Base-by-base conservation (phyloP, 2,329 filamentous ascomycete species). In the Alternaria sp. region DNA sequence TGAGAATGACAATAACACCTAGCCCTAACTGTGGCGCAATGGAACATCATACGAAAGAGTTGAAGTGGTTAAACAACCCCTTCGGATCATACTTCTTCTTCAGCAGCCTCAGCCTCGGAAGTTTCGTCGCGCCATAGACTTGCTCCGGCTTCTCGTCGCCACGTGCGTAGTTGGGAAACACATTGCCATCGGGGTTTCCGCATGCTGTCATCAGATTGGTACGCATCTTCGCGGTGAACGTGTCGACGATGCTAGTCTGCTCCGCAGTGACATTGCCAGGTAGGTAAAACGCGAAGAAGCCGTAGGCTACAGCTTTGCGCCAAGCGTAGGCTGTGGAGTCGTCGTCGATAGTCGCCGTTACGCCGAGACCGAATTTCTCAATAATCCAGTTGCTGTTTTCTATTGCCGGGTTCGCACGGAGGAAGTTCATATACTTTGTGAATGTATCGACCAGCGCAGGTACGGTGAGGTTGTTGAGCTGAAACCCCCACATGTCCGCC, bases 81-180 rank as follows among this genome's bases (percentile, higher is more conserved):
- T 58, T 28, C 2, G 78, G 78, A 65, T 80, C 79, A 53, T 73
- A 79, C 49, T 64, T 53, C 44, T 55, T 61, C 66, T 80, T 80
- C 44, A 80, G 57, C 5, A 18, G 59, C 58, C 64, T 54, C 49
- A 80, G 60, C 61, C 67, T 75, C 37, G 71, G 58, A 43, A 79
- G 9, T 23, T 75, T 62, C 26, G 78, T 70, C 53, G 71, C 71
- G 8, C 76, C 78, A 58, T 79, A 80, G 9, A 76, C 51, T 0
- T 61, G 64, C 51, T 75, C 69, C 10, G 72, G 61, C 28, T 61
- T 62, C 37, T 77, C 76, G 28, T 65, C 65, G 4, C 71, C 71
- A 37, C 56, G 50, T 6, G 69, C 71, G 58, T 79, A 80, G 56
- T 79, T 79, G 9, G 77, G 68, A 49, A 79, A 79, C 0, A 75